Evolutionary conservation across 2,329 filamentous ascomycete species (phyloP), one percentile per base, ranked within the genome.

Genomic region (Penicillium sp.): DNA sequence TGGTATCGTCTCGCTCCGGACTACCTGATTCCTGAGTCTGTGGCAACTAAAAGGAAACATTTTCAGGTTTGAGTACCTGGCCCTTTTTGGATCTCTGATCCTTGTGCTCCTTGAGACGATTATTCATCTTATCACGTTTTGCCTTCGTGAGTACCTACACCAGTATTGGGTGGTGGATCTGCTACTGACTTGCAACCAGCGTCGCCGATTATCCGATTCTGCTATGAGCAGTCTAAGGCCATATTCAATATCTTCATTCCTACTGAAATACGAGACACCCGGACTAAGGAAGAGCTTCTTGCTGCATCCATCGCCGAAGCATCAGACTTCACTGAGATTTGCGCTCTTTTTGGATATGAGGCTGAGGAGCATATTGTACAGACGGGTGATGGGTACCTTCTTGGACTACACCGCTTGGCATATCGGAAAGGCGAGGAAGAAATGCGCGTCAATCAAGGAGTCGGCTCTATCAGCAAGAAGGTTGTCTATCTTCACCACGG

Each of bases 321-420:
- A 4, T 80, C 86, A 45, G 93, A 97, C 60, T 97, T 98, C 63
- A 81, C 88, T 31, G 91, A 97, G 60, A 78, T 98, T n/a, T 97
- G 91, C 67, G 84, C 83, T 26, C 71, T 95, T 9, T 95, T 84
- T 65, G 91, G 90, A 32, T 97, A 96, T 67, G 85, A 87, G 54
- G 87, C 91, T 4, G 93, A 98, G 64, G 93, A 98, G 68, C 93
- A 98, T 64, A 84, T 98, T 34, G 86, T 94, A 8, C 90, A 95
- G 67, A 98, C 93, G 2, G 83, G 81, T 47, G 93, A 98, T 72
- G 93, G 93, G 11, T 98, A 94, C 61, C 74, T 98, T 30, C 78
- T 98, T 11, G 91, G 91, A 7, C 69, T 97, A 42, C 93, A 98
- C 65, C 80, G 93, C 6, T 70, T 98, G 32, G 87, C 86, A 14